phyloP scores from a whole-genome alignment of 352 stramenopile species.

The Pythium angustatum region DNA sequence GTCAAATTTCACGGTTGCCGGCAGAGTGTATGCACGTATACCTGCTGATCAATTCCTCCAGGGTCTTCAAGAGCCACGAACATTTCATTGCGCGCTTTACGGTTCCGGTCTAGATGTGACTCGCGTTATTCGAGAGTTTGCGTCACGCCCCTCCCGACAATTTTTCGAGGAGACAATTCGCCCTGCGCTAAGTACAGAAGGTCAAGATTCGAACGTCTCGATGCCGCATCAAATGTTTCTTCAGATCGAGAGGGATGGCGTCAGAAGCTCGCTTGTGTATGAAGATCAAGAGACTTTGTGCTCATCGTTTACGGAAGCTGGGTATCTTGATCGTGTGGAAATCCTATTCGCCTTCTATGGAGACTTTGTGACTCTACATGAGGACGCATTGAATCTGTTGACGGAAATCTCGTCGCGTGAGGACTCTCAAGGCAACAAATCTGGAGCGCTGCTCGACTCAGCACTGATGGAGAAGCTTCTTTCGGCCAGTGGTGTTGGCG shows the following conservation, averaged over 20 bases:
- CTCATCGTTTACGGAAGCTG: neutral
- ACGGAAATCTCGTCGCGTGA: slow-evolving; percentile 9
- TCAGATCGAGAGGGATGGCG: neutral
- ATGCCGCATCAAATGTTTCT: neutral
- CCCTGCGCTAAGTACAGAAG: neutral
- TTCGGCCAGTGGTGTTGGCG: neutral
- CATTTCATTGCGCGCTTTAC: slow-evolving; percentile 38
- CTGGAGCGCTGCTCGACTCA: slow-evolving; percentile 11
- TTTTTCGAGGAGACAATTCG: slow-evolving; percentile 12
- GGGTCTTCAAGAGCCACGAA: slow-evolving; percentile 26
- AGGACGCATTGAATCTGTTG: slow-evolving; percentile 34
- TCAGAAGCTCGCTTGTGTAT: slow-evolving; percentile 22
- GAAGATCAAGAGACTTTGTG: slow-evolving; percentile 34
- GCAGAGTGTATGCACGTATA: slow-evolving; percentile 57
- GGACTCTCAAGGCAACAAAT: slow-evolving; percentile 4
- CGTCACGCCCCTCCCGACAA: neutral
- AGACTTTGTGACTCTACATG: slow-evolving; percentile 43
- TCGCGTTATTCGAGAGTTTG: slow-evolving; percentile 16
- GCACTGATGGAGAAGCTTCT: slow-evolving; percentile 16
- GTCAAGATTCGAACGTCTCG: neutral
- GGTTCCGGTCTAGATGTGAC: slow-evolving; percentile 50
- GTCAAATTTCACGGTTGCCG: slow-evolving; percentile 66
- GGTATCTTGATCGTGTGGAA: neutral
- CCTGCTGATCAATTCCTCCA: slow-evolving; percentile 35
- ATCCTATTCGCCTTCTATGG: slow-evolving; percentile 59